Percentiles rank a stretch among this genome's conserved stretches.
Conservation (phyloP, 805 yeast species). For the Ogataea degrootiae region DNA sequence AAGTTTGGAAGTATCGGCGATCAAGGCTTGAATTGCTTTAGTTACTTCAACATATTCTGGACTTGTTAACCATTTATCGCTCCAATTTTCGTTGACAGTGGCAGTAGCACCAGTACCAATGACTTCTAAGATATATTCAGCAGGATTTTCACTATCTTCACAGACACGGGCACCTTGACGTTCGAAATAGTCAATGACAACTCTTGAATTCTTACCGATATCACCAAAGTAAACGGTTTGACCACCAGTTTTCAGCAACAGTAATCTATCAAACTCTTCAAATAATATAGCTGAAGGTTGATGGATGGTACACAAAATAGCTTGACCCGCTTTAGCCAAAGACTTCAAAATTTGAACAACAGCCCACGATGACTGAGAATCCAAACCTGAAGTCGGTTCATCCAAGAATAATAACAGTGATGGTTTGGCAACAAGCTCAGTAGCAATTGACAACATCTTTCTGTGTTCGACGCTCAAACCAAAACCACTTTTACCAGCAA, state of each 20-base stretch:
- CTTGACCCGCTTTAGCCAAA: conserved; percentile 47
- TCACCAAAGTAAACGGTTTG: conserved; percentile 49
- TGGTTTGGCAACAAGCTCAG: conserved; percentile 51
- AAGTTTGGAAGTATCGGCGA: conserved; percentile 11
- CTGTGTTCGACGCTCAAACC: conserved; percentile 52
- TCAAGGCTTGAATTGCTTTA: neutral
- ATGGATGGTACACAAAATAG: conserved; percentile 54
- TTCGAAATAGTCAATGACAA: conserved; percentile 42
- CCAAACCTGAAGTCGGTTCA: conserved; percentile 58
- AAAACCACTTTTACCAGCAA: conserved; percentile 39
- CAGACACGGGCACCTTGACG: conserved; percentile 59
- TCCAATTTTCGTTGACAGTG: conserved; percentile 51
- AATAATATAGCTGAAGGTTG: conserved; percentile 44
- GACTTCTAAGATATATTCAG: conserved; percentile 66
- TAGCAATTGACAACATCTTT: conserved; percentile 48
- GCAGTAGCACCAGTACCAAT: conserved; percentile 82
- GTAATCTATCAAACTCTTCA: conserved; percentile 36
- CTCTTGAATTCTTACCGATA: conserved; percentile 38
- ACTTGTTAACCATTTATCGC: conserved; percentile 48
- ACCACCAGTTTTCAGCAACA: conserved; percentile 46
- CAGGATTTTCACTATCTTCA: conserved; percentile 58
- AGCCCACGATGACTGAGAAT: conserved; percentile 55
- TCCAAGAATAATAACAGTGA: conserved; percentile 47
- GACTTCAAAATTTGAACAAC: conserved; percentile 45
- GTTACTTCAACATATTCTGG: conserved; percentile 3